Base-by-base conservation (phyloP, 306 rosid species). In the Sophora flavescens region DNA sequence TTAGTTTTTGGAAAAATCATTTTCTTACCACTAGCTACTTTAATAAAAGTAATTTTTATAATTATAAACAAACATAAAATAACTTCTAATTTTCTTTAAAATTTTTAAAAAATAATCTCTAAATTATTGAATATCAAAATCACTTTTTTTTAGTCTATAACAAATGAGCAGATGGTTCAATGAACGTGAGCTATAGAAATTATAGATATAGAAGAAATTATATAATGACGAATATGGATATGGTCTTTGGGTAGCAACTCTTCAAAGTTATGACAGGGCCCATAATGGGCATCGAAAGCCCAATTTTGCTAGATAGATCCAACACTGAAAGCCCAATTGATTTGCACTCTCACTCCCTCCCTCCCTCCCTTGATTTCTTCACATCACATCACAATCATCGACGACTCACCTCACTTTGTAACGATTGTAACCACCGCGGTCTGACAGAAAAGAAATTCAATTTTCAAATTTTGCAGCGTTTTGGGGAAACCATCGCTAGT, bases 401-500 rank as follows among this genome's bases (percentile, higher is more conserved):
- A 80, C 62, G 36, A 68, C 45, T 38, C 15, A 0, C 64, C 2
- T 56, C 69, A 5, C 50, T n/a, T 11, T 44, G 44, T 39, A 8
- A 39, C 44, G 22, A 1, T 5, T 22, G 22, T 22, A 22, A 22
- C 4, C 52, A 12, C 4, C 62, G 73, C 54, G 68, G 68, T 64
- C 42, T 35, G 22, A 22, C 12, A 11, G 4, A 58, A n/a, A 1
- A 67, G 72, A 76, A 74, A 51, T 51, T 74, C 48, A 42, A 42
- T 42, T 42, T 35, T 35, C 6, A 30, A 30, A 30, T 1, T 2
- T 30, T 41, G 26, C 9, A 7, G 13, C 8, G 35, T 57, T 80
- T 52, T 15, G 7, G 8, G 13, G 1, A 57, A 72, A 42, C 68
- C 71, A 42, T 72, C 32, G 15, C 14, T 2, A 36, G 6, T 36